phyloP scores from a whole-genome alignment of 371 early-diverging fungal species.

The Mortierella sp. region DNA sequence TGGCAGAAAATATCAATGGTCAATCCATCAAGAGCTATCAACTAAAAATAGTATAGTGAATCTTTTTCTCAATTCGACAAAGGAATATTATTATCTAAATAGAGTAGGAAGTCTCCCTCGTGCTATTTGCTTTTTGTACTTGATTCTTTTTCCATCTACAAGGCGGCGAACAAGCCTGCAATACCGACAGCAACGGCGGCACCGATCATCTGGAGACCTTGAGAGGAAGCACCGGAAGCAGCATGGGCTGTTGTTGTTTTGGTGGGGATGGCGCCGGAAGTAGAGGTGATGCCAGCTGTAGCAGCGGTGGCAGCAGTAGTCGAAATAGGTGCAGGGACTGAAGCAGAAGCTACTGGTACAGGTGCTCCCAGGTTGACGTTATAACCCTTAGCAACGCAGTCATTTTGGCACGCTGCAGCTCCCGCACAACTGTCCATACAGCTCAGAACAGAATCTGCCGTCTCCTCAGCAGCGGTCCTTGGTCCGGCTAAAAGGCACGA shows the following conservation, averaged over 20 bases:
- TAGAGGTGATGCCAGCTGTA: neutral
- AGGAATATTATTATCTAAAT: neutral
- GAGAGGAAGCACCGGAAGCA: neutral
- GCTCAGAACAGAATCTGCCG: constrained; percentile 23
- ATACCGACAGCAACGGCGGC: neutral
- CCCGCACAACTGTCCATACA: constrained; percentile 27
- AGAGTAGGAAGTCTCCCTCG: neutral
- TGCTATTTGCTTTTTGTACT: neutral
- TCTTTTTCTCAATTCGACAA: too few relatives aligned
- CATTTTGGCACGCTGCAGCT: constrained; percentile 12
- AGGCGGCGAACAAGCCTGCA: constrained; percentile 3
- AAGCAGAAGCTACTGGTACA: neutral
- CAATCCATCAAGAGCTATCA: too few relatives aligned
- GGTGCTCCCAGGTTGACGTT: constrained; percentile 20
- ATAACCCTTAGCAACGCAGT: constrained; percentile 24
- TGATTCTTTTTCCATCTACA: neutral
- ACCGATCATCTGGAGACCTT: constrained; percentile 2
- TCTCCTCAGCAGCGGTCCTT: constrained; percentile 25
- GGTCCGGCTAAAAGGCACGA: constrained; percentile 19
- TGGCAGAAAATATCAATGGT: too few relatives aligned
- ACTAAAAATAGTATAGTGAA: too few relatives aligned
- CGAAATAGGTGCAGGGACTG: neutral
- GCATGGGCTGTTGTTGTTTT: neutral
- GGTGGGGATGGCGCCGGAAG: neutral
- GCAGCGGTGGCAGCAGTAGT: neutral